Evolutionary conservation across 2,329 filamentous ascomycete genomes (phyloP).

Genomic region (Dryadomyces sulphureus): DNA sequence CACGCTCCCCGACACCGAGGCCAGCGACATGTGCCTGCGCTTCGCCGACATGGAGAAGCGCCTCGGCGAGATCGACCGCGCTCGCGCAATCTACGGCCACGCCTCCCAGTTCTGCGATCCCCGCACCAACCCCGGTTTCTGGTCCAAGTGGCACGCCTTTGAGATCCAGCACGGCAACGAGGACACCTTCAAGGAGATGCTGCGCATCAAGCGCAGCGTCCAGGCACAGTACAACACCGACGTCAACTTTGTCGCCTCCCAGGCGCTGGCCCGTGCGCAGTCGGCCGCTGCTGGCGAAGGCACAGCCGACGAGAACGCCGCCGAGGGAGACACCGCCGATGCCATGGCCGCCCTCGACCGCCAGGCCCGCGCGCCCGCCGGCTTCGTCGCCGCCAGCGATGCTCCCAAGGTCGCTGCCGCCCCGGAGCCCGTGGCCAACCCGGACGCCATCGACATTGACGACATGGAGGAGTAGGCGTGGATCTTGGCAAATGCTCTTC

Average conservation of each 20-base stretch:
- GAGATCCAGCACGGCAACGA: constrained; percentile 98
- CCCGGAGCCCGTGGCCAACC: constrained; percentile 46
- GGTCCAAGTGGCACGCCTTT: constrained; percentile 94
- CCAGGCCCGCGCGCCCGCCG: constrained; percentile 73
- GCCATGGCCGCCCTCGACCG: constrained; percentile 83
- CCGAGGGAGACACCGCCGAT: constrained; percentile 44
- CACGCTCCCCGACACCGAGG: constrained; percentile 82
- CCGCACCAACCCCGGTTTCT: constrained; percentile 76
- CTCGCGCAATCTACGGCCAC: constrained; percentile 89
- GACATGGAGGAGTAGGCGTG: constrained; percentile 41
- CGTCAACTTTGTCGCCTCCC: constrained; percentile 94
- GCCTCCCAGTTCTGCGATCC: constrained; percentile 96
- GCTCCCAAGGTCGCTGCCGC: constrained; percentile 37
- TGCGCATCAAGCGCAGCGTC: constrained; percentile 91
- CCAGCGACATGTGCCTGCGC: constrained; percentile 95
- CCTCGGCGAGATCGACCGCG: constrained; percentile 61
- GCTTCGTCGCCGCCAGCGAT: constrained; percentile 79
- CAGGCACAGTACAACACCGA: constrained; percentile 98
- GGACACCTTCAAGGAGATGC: constrained; percentile 98
- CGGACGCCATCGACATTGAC: constrained; percentile 75
- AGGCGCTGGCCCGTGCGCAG: constrained; percentile 74
- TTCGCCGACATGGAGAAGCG: constrained; percentile 59
- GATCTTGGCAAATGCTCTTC: too few species aligned
- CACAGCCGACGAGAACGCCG: constrained; percentile 24
- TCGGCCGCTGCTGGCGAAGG: constrained; percentile 24